Evolutionary conservation across 768 basidiomycete species (phyloP).

Genomic region (Favolaschia claudopus): DNA sequence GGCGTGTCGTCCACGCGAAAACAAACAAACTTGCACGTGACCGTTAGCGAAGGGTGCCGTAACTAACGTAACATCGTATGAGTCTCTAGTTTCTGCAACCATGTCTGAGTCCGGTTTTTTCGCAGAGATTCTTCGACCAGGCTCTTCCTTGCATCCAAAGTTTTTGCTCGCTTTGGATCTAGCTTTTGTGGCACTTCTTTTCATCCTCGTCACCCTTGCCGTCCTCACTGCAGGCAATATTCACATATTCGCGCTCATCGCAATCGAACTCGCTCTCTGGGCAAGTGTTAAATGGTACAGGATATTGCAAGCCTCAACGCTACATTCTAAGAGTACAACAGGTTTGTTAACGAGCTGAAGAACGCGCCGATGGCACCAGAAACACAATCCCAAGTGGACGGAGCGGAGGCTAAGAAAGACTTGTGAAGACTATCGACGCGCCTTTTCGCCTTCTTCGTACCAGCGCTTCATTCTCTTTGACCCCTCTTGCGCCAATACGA

Average conservation of each 20-base stretch:
- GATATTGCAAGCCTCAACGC: neutral
- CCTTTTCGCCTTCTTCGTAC: constrained; percentile 78
- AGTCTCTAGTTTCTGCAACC: no score
- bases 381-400: no score
- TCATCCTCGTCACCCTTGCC: constrained; percentile 65
- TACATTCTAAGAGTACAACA: constrained; percentile 39
- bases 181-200: constrained; percentile 63
- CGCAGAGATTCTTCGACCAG: constrained; percentile 69
- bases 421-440: constrained; percentile 50
- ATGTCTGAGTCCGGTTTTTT: constrained; percentile 48
- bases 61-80: neutral
- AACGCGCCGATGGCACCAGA: constrained; percentile 35
- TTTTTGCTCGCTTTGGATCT: constrained; percentile 72
- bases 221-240: constrained; percentile 68
- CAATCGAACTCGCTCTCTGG: constrained; percentile 75
- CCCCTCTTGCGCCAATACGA: constrained; percentile 85
- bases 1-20: neutral
- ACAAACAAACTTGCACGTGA: neutral
- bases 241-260: constrained; percentile 73
- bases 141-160: constrained; percentile 76
- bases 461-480: constrained; percentile 79
- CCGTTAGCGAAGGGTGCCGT: neutral
- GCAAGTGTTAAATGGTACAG: constrained; percentile 80
- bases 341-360: constrained; percentile 74
- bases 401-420: constrained; percentile 39